These are phyloP conservation scores for Septoria petroselini DNA, from an alignment of 2,329 filamentous ascomycete species.

Conservation along the genomic window DNA sequence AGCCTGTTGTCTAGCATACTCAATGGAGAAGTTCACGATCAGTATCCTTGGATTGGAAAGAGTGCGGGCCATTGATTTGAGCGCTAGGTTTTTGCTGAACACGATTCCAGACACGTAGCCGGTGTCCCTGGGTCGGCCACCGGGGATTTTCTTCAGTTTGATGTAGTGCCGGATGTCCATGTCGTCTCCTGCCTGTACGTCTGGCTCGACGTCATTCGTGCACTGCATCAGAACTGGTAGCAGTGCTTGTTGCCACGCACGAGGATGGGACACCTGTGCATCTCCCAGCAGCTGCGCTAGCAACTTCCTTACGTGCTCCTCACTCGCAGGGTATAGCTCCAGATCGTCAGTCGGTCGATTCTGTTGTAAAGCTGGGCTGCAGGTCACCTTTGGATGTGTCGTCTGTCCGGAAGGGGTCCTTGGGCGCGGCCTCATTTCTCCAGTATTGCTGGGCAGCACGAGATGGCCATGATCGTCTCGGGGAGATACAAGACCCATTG, in stretches of 20 bases:
- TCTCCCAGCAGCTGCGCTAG: conserved; percentile 80
- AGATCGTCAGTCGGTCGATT: conserved; percentile 42
- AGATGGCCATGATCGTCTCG: conserved; percentile 58
- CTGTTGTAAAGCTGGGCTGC: conserved; percentile 73
- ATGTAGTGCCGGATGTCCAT: conserved; percentile 98
- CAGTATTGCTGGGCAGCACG: conserved; percentile 46
- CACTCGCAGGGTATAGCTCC: conserved; percentile 81
- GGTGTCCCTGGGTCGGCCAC: conserved; percentile 84
- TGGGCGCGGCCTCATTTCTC: conserved; percentile 15
- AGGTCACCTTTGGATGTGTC: conserved; percentile 46
- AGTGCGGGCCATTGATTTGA: conserved; percentile 92
- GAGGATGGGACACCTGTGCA: conserved; percentile 65
- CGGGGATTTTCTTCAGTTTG: conserved; percentile 93
- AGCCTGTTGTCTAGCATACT: conserved; percentile 87
- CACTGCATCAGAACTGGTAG: conserved; percentile 86
- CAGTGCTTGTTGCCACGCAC: conserved; percentile 84
- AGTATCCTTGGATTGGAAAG: conserved; percentile 82
- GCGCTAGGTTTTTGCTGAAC: conserved; percentile 92
- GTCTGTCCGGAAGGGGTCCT: conserved; percentile 21
- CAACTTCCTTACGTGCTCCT: conserved; percentile 82
- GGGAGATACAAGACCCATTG: conserved; percentile 68
- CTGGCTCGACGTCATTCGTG: conserved; percentile 90
- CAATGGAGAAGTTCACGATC: conserved; percentile 90
- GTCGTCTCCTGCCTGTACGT: conserved; percentile 84
- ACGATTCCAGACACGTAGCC: conserved; percentile 96